Base-by-base conservation (phyloP, 2,329 filamentous ascomycete species). In the Penicillium concentricum region DNA sequence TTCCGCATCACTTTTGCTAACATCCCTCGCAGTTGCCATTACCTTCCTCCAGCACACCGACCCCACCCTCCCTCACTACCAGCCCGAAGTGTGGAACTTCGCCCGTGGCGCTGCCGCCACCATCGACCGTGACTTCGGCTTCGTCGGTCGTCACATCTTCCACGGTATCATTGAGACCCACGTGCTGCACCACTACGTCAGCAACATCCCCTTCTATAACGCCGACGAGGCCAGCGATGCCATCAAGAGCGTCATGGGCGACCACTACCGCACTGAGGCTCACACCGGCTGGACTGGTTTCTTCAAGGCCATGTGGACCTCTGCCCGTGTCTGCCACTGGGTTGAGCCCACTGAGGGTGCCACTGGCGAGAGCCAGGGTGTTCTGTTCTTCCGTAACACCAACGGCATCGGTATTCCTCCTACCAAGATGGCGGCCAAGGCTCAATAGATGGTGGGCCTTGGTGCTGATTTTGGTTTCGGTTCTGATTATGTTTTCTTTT, bases 121-220 rank as follows among this genome's bases (percentile, higher is more conserved):
- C 61, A 96, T 97, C 69, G 93, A 97, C 73, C 92, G 93, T 69
- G 93, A 97, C 76, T 96, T 97, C 72, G 93, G 93, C 61, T 97
- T 97, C 82, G 88, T 97, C 72, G 93, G 93, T 59, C 91, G 92
- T 68, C 84, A 89, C 67, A 84, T 97, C 60, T 83, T 97, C 75
- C 93, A 97, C 83, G 93, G 92, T 70, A 97, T 97, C 77, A 88
- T 97, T 75, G 93, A 97, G 83, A 97, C 93, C 47, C 93, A 97
- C 79, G 93, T 97, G 58, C 89, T 96, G 59, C 93, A 97, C 83
- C 93, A 97, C 84, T 97, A 96, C 78, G 86, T 97, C 74, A 93
- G 89, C 78, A 91, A 87, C 71, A 97, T 97, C 66, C 93, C 93
- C 61, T 97, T 97, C 81, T 97, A 97, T 81, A 84, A 97, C 76